Evolutionary conservation across 139 green algal species (phyloP), one percentile per base, ranked within the genome.

Genomic region (Chlamydomonas sphaeroides): DNA sequence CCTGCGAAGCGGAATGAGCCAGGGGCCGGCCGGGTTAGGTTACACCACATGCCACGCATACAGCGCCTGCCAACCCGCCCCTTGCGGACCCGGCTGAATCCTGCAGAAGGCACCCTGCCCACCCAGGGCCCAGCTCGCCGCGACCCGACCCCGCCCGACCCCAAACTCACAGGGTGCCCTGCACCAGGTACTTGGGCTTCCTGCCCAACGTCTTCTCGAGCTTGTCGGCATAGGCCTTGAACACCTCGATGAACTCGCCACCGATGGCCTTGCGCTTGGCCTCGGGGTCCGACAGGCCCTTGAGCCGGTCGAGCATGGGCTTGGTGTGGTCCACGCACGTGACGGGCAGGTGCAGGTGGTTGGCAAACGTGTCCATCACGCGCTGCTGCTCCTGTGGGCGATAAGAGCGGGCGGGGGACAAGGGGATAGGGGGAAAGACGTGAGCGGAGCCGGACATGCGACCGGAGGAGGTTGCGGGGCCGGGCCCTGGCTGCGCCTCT

Each of bases 241-340:
- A 99, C 20, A 95, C 91, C 79, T 91, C 74, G 49, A 99, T 99
- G 91, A 99, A 99, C 84, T 96, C 94, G 0, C 88, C 93, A 7
- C 97, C 97, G 45, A 99, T 99, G 72, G 93, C 94, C 86, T 99
- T 99, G 38, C 97, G 91, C 92, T 99, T 99, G 41, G 76, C 89
- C 91, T 99, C 97, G 8, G 97, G 97, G 81, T 99, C 97, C 5
- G 84, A 94, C 53, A 98, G 72, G 18, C 97, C 97, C 73, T 84
- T 82, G n/a, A 95, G 86, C 42, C 84, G 80, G 11, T 57, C 80
- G 41, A 94, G 77, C 90, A 93, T 93, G 42, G n/a, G 18, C 67
- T 84, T 72, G 21, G 67, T 81, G 80, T 98, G 95, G 84, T 99
- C 97, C 23, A 99, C 86, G 67, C 89, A 93, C 26, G 94, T 99